A percentile compares a stretch with the other conserved stretches of the same genome.
phyloP scores from a whole-genome alignment of 164 flowering plant species.

The Kalanchoe fedtschenkoi region DNA sequence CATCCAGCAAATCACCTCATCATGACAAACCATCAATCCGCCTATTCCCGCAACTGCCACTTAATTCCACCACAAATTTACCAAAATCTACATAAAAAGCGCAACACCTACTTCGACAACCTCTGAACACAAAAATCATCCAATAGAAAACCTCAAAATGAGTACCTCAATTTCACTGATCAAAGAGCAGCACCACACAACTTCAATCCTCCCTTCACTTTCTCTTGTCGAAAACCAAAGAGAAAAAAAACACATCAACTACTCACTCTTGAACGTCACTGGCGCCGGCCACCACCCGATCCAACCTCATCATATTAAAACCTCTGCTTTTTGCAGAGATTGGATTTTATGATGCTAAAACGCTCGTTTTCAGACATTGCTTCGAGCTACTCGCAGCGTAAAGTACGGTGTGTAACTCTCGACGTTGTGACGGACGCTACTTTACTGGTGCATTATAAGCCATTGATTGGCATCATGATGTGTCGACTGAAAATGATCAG shows the following conservation, averaged over 20 bases:
- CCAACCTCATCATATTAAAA: neutral
- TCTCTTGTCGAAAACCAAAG: neutral
- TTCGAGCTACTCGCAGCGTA: conserved; percentile 4
- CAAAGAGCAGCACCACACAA: neutral
- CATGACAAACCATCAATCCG: no score
- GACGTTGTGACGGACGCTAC: neutral
- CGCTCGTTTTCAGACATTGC: neutral
- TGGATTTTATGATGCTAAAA: neutral
- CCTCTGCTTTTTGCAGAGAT: neutral
- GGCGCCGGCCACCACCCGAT: neutral
- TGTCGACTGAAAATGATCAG: neutral
- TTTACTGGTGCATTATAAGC: no score
- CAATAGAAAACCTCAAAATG: neutral
- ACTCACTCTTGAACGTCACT: neutral
- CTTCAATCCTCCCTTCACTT: neutral
- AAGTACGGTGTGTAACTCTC: neutral
- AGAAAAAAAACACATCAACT: neutral
- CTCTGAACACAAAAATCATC: neutral
- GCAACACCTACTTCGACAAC: neutral
- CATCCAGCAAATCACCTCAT: no score
- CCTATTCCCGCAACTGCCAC: no score
- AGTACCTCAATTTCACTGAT: neutral
- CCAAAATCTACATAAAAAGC: no score
- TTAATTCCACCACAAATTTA: no score
- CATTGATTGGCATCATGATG: neutral